Conservation (phyloP, 2,329 filamentous ascomycete species). For the Diaporthe capsici region DNA sequence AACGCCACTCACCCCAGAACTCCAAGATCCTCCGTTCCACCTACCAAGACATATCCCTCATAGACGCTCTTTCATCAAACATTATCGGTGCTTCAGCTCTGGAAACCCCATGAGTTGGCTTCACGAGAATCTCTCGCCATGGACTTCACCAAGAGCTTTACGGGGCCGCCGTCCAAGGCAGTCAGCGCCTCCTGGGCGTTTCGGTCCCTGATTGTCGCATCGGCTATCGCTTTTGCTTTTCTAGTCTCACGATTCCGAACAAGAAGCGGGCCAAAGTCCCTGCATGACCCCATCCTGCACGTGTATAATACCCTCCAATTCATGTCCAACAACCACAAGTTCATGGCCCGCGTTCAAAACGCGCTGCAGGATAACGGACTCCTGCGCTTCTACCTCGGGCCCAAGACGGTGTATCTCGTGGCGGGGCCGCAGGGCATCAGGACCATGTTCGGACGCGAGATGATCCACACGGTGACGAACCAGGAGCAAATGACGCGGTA, state of each 20-base stretch:
- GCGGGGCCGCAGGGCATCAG: constrained; percentile 40
- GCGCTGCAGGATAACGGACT: constrained; percentile 34
- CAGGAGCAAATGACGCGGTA: constrained; percentile 44
- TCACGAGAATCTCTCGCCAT: neutral
- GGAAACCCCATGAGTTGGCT: neutral
- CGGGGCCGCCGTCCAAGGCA: neutral
- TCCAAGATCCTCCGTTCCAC: neutral
- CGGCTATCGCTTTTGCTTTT: neutral
- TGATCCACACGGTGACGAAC: constrained; percentile 20
- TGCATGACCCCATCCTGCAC: constrained; percentile 42
- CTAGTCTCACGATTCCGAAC: neutral
- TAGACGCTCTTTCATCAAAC: neutral
- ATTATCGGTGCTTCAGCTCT: neutral
- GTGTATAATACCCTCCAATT: constrained; percentile 44
- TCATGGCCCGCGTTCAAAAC: constrained; percentile 38
- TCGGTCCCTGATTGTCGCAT: neutral
- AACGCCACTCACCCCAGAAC: neutral
- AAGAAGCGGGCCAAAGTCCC: neutral
- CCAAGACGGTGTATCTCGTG: constrained; percentile 41
- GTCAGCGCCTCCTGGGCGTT: neutral
- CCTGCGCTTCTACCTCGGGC: constrained; percentile 40
- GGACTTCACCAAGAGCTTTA: neutral
- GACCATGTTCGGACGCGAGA: constrained; percentile 41
- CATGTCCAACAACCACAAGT: constrained; percentile 37
- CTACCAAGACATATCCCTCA: neutral